A percentile compares a stretch with the other conserved stretches of the same genome.
These are phyloP conservation scores for Rhodomyrtus psidioides DNA, from an alignment of 441 rosid genomes.

Conservation along the genomic window DNA sequence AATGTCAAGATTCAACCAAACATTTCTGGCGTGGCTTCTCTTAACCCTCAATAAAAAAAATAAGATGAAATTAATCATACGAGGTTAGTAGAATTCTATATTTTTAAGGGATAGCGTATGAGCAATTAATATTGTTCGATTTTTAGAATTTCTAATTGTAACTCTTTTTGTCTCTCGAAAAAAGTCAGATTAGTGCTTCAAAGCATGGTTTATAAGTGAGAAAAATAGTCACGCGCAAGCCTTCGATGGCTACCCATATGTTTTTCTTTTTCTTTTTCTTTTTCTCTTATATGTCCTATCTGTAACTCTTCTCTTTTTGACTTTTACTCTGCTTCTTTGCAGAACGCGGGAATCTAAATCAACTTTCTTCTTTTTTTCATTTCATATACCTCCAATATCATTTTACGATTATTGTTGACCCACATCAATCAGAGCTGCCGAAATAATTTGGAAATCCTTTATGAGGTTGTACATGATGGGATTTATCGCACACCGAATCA, in stretches of 20 bases:
- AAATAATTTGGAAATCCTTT: not conserved
- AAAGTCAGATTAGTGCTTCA: not conserved
- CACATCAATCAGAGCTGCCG: not conserved
- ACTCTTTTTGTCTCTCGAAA: not conserved
- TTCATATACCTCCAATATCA: not conserved
- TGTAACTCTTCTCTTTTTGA: too few relatives aligned
- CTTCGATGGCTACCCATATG: not conserved
- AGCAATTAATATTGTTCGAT: not conserved
- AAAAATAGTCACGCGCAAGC: not conserved
- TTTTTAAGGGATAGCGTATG: not conserved
- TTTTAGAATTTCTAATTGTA: not conserved
- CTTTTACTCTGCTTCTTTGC: too few relatives aligned
- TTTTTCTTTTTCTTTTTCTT: too few relatives aligned
- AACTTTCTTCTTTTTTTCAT: not conserved
- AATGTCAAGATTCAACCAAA: not conserved
- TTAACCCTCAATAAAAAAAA: not conserved
- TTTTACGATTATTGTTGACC: not conserved
- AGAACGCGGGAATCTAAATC: too few relatives aligned
- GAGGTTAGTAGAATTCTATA: not conserved
- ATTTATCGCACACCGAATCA: too few relatives aligned
- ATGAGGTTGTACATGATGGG: not conserved
- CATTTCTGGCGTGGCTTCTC: not conserved
- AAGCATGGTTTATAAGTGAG: not conserved
- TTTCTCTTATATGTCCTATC: too few relatives aligned
- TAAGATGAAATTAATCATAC: not conserved